These are phyloP conservation scores for Zoysia pacifica DNA, from an alignment of 176 grass and related monocot genomes.

Conservation along the genomic window DNA sequence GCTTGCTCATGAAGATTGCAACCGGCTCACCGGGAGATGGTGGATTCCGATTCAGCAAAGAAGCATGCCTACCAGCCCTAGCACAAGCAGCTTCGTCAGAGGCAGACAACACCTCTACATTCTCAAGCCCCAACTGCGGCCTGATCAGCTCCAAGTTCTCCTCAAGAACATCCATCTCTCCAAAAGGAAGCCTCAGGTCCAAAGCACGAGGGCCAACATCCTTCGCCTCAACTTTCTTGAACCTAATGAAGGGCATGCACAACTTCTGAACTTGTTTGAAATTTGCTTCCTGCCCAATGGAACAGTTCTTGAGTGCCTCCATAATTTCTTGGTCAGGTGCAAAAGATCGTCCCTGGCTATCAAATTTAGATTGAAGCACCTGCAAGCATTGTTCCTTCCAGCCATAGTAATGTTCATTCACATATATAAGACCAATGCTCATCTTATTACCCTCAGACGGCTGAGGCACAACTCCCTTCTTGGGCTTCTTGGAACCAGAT, in stretches of 20 bases:
- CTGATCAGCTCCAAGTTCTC: slow-evolving; percentile 59
- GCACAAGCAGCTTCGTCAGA: slow-evolving; percentile 21
- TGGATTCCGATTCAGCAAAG: too few relatives aligned
- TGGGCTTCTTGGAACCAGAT: slow-evolving; percentile 68
- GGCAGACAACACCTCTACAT: slow-evolving; percentile 46
- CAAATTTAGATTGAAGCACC: too few relatives aligned
- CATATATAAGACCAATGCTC: slow-evolving; percentile 51
- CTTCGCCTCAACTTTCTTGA: slow-evolving; percentile 50
- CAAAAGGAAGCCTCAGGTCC: slow-evolving; percentile 63
- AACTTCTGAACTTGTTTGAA: slow-evolving; percentile 59
- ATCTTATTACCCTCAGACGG: slow-evolving; percentile 46
- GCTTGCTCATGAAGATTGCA: too few relatives aligned
- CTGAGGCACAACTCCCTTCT: slow-evolving; percentile 55
- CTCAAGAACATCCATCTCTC: slow-evolving; percentile 54
- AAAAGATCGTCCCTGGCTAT: slow-evolving; percentile 26
- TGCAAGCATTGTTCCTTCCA: too few relatives aligned
- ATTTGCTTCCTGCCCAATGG: slow-evolving; percentile 1
- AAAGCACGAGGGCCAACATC: slow-evolving; percentile 48
- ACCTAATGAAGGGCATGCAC: slow-evolving; percentile 77
- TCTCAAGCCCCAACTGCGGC: slow-evolving; percentile 54
- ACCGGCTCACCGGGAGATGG: too few relatives aligned
- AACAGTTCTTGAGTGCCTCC: slow-evolving; percentile 41
- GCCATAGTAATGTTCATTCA: slow-evolving; percentile 12
- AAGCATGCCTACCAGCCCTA: too few relatives aligned
- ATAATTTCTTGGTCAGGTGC: slow-evolving; percentile 55